Evolutionary conservation across 306 rosid species (phyloP).

Genomic region (Mucuna pruriens): DNA sequence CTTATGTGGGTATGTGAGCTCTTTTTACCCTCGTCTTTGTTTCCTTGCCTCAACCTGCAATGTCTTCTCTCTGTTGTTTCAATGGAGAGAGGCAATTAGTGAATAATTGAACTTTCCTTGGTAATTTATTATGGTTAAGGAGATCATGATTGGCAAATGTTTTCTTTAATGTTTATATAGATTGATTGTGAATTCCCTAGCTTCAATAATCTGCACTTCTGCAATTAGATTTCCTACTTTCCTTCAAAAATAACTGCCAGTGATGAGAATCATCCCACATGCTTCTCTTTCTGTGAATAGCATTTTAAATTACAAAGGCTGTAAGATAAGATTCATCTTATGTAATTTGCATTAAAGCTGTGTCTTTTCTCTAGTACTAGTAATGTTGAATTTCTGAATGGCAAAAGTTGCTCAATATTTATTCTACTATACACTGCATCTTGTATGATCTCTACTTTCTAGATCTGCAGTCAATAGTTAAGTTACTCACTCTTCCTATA

Average conservation of each 20-base stretch:
- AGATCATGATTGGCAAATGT: no score
- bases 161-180: no score
- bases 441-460: constrained; percentile 7
- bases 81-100: not conserved
- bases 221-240: not conserved
- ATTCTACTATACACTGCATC: not conserved
- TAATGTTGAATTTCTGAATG: not conserved
- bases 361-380: not conserved
- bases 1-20: no score
- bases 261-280: no score
- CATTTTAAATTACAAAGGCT: not conserved
- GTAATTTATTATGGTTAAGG: no score
- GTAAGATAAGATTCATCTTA: no score
- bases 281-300: no score
- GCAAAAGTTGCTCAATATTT: not conserved
- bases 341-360: no score
- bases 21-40: no score
- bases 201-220: no score
- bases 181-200: no score
- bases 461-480: not conserved
- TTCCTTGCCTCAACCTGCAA: not conserved
- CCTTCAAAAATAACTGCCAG: not conserved
- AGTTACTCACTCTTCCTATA: not conserved
- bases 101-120: no score
- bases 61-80: not conserved